Percentiles rank a stretch among this genome's conserved stretches.
These are phyloP conservation scores for Trametes pubescens DNA, from an alignment of 1,284 basidiomycete genomes.

Conservation along the genomic window DNA sequence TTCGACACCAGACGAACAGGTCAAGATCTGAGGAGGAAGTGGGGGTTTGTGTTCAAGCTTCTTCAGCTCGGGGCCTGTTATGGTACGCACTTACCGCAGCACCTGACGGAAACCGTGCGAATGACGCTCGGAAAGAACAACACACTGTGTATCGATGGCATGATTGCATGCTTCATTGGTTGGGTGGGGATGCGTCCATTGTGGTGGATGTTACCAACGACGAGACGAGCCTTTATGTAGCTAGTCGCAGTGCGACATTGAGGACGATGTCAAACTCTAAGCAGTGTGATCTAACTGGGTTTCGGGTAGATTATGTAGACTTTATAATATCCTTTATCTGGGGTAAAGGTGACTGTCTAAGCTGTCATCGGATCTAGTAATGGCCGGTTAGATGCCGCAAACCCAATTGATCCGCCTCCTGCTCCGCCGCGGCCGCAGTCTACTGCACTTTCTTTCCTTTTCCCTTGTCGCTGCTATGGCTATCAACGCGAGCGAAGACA, in stretches of 20 bases:
- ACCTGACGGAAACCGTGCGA: constrained; percentile 5
- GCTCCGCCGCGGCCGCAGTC: constrained; percentile 1
- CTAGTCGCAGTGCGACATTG: neutral
- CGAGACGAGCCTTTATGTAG: neutral
- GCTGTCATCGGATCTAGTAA: too few relatives aligned
- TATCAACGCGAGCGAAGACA: constrained; percentile 87
- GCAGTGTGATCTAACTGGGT: too few relatives aligned
- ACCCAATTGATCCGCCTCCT: neutral
- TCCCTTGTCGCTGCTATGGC: constrained; percentile 52
- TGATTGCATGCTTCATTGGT: neutral
- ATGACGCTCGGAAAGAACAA: neutral
- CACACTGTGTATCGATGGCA: neutral
- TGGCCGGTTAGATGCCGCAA: neutral
- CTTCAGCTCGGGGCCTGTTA: neutral
- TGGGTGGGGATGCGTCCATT: neutral
- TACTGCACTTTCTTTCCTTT: neutral
- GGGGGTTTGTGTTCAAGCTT: neutral
- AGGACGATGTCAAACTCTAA: too few relatives aligned
- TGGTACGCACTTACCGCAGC: constrained; percentile 6
- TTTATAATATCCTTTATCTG: too few relatives aligned
- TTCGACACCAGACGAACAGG: neutral
- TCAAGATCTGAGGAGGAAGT: constrained; percentile 1
- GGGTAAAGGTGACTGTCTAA: too few relatives aligned
- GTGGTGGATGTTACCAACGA: neutral
- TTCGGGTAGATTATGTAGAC: too few relatives aligned